phyloP scores from a whole-genome alignment of 2,329 filamentous ascomycete species.

The Pseudogymnoascus verrucosus region DNA sequence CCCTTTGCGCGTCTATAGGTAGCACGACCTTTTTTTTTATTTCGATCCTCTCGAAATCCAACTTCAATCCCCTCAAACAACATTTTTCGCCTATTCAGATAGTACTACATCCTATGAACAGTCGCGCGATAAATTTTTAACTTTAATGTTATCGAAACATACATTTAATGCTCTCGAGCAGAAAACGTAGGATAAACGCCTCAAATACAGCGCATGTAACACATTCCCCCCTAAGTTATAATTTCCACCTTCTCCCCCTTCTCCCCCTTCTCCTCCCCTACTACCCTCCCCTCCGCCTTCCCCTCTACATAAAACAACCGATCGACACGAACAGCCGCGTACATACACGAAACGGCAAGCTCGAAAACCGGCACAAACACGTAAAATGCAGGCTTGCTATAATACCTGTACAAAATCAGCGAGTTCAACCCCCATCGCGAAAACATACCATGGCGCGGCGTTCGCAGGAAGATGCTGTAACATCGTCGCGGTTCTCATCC shows the following conservation, averaged over 20 bases:
- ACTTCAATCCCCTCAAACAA: no score
- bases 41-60: no score
- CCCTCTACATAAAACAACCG: not conserved
- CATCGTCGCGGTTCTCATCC: not conserved
- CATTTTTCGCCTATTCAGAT: no score
- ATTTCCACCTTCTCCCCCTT: not conserved
- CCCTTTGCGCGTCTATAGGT: no score
- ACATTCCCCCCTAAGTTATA: no score
- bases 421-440: not conserved
- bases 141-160: no score
- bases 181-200: no score
- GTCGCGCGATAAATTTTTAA: no score
- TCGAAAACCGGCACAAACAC: not conserved
- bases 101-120: no score
- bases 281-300: not conserved
- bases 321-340: not conserved
- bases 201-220: no score
- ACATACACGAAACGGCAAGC: not conserved
- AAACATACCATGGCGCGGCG: not conserved
- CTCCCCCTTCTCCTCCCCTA: not conserved
- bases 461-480: not conserved
- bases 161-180: no score
- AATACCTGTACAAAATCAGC: not conserved
- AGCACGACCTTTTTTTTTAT: no score
- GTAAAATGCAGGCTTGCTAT: not conserved